Base-by-base conservation (phyloP, 805 yeast species). In the Ogataea wickerhamii region DNA sequence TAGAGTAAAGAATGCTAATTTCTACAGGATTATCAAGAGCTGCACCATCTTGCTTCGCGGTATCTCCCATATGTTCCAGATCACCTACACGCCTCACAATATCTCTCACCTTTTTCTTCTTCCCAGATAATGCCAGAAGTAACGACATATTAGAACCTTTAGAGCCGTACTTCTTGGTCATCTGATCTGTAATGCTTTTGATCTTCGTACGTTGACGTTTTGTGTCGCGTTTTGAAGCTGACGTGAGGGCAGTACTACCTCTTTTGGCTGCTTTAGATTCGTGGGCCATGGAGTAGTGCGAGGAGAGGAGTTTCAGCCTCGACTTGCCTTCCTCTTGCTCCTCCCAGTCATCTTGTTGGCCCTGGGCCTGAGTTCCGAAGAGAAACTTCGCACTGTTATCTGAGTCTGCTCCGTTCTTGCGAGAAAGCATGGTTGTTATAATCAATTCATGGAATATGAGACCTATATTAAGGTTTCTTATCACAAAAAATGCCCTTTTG, bases 21-120 rank as follows among this genome's bases (percentile, higher is more conserved):
- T 48, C 52, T 3, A 21, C 31, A 4, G 28, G 34, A 13, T 18
- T 17, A 16, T 24, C 14, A 13, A 16, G 18, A 17, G 16, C 8
- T 21, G 23, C 32, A 7, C 32, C 24, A 5, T 32, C 30, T 12
- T 24, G 20, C 6, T 18, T 21, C n/a, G 23, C 29, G 4, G 27
- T 36, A 38, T 18, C 41, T 18, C 11, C 17, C 6, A 25, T 11
- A 6, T 33, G 20, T 38, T 51, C 55, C 19, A 51, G 34, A 12
- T 18, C 31, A 27, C 43, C 51, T 5, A 60, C 47, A 6, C 40
- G 45, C 17, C 45, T 41, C 12, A 59, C 35, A n/a, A 60, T 49
- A 11, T 58, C 64, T 23, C 48, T 50, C 16, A 51, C 51, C 33
- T 56, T 58, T 10, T 49, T 48, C 37, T 56, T 60, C 43, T 57